Conservation (phyloP, 257 asterid species). For the Misopates orontium region DNA sequence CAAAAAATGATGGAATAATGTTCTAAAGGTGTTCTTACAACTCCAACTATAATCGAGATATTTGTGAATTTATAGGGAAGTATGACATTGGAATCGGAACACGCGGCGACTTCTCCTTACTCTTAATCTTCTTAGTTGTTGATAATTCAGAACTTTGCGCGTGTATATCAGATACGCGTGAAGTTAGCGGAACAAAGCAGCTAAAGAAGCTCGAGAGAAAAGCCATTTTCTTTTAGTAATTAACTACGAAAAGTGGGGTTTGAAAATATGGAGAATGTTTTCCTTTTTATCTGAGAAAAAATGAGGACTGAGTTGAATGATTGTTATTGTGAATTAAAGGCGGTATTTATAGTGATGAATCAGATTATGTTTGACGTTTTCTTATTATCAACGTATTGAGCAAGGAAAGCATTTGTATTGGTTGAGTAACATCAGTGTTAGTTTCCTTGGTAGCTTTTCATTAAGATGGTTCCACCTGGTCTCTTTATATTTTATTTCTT, state of each 20-base stretch:
- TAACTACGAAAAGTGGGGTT: background rate
- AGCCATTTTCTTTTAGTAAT: slow-evolving; percentile 12
- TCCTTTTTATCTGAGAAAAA: background rate
- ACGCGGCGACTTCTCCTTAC: slow-evolving; percentile 1
- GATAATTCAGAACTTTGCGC: background rate
- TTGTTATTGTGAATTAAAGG: background rate
- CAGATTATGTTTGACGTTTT: background rate
- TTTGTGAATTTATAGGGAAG: slow-evolving; percentile 16
- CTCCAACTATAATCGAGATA: slow-evolving; percentile 14
- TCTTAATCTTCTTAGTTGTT: background rate
- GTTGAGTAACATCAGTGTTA: slow-evolving; percentile 4
- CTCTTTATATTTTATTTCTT: background rate
- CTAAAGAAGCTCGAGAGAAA: slow-evolving; percentile 19
- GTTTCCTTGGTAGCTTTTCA: background rate
- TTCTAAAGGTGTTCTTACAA: too few relatives aligned
- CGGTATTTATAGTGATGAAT: slow-evolving; percentile 12
- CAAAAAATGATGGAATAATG: too few relatives aligned
- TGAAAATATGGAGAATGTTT: background rate
- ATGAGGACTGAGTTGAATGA: background rate
- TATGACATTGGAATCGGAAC: slow-evolving; percentile 24
- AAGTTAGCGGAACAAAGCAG: slow-evolving; percentile 30
- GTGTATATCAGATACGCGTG: slow-evolving; percentile 23
- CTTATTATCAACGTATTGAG: slow-evolving; percentile 3
- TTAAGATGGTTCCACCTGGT: slow-evolving; percentile 2
- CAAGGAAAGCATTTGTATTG: slow-evolving; percentile 25